These are phyloP conservation scores for Ustilago lituana DNA, from an alignment of 1,284 basidiomycete genomes.

Conservation along the genomic window DNA sequence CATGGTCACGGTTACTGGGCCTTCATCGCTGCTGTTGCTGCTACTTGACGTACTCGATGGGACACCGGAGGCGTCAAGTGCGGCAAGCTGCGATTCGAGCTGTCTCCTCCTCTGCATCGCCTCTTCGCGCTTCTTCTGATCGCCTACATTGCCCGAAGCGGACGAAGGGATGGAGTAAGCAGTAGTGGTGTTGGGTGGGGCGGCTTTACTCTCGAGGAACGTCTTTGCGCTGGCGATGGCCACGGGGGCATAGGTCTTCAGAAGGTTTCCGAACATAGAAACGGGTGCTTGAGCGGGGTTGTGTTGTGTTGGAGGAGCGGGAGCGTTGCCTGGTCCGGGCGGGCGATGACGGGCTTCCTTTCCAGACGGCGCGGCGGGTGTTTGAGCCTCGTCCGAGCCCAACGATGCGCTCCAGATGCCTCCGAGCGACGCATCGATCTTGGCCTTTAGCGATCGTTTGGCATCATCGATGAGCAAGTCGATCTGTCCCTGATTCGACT, in stretches of 20 bases:
- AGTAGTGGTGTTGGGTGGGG: constrained; percentile 8
- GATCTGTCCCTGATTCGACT: constrained; percentile 79
- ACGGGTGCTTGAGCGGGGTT: constrained; percentile 37
- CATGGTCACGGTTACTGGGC: constrained; percentile 15
- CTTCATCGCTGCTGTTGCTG: constrained; percentile 11
- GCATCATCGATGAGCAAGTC: constrained; percentile 75
- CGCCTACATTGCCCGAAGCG: not conserved
- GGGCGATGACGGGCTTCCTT: constrained; percentile 26
- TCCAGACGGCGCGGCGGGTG: not conserved
- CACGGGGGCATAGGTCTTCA: constrained; percentile 37
- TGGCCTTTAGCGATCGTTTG: constrained; percentile 22
- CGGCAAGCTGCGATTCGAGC: constrained; percentile 38
- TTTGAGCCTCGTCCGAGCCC: not conserved
- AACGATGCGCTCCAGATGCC: constrained; percentile 18
- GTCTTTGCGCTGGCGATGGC: constrained; percentile 31
- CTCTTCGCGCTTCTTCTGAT: constrained; percentile 7
- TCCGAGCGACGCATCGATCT: constrained; percentile 15
- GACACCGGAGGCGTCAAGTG: constrained; percentile 27
- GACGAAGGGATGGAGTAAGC: constrained; percentile 23
- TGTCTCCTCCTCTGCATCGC: constrained; percentile 24
- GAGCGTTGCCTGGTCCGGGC: constrained; percentile 5
- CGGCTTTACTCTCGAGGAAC: constrained; percentile 27
- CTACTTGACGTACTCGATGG: constrained; percentile 10
- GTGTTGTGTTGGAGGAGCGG: constrained; percentile 33
- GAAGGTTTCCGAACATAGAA: constrained; percentile 31